Evolutionary conservation across 1,139 yeast genomes (phyloP).

Genomic region (Kodamaea suecica): DNA sequence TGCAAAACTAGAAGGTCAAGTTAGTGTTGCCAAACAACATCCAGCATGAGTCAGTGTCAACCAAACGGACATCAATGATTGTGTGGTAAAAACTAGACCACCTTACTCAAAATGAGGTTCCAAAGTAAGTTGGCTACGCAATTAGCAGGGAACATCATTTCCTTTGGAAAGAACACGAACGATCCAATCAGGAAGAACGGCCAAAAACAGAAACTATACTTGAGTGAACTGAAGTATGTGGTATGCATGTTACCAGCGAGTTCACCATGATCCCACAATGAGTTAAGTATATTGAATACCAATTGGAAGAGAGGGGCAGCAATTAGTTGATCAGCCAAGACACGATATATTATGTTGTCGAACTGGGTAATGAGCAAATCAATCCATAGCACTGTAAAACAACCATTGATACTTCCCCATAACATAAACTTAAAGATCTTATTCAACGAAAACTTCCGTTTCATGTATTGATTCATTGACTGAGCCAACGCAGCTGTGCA

Average conservation of each 20-base stretch:
- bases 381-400: conserved; percentile 56
- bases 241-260: conserved; percentile 23
- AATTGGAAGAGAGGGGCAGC: conserved; percentile 58
- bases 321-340: conserved; percentile 50
- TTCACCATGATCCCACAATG: conserved; percentile 56
- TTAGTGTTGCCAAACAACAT: too few relatives aligned
- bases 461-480: conserved; percentile 48
- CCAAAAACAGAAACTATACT: conserved; percentile 57
- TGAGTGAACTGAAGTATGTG: conserved; percentile 46
- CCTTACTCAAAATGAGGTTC: conserved; percentile 49
- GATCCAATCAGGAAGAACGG: conserved; percentile 53
- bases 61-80: too few relatives aligned
- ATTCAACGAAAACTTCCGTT: conserved; percentile 37
- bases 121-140: conserved; percentile 56
- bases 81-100: too few relatives aligned
- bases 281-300: conserved; percentile 45
- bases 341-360: conserved; percentile 35
- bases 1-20: too few relatives aligned
- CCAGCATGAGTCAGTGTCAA: too few relatives aligned
- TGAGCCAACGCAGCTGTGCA: conserved; percentile 58
- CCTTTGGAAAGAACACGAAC: conserved; percentile 47
- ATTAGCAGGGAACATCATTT: conserved; percentile 54
- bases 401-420: conserved; percentile 65
- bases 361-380: conserved; percentile 40
- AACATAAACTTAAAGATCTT: conserved; percentile 48